phyloP scores from a whole-genome alignment of 2,329 filamentous ascomycete species.

The Sporothrix pallida region DNA sequence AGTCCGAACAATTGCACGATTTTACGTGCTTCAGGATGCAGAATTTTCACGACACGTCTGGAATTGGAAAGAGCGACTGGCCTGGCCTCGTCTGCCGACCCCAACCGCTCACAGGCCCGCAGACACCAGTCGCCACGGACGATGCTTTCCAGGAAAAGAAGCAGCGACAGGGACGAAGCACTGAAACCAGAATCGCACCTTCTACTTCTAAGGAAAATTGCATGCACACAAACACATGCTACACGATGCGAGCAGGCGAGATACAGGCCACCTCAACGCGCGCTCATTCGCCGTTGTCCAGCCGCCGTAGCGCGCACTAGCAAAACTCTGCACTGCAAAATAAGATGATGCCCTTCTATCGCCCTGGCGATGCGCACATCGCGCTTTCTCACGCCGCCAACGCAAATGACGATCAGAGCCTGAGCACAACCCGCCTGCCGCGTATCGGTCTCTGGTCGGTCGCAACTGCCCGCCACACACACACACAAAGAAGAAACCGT shows the following conservation, averaged over 20 bases:
- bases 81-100: not conserved
- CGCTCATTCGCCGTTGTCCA: conserved; percentile 21
- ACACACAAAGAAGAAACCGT: not conserved
- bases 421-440: conserved; percentile 28
- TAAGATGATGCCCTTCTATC: conserved; percentile 28
- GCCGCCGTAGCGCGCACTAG: conserved; percentile 29
- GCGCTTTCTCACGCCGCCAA: conserved; percentile 21
- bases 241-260: not conserved
- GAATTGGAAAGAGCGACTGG: conserved; percentile 22
- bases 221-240: not conserved
- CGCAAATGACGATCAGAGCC: conserved; percentile 34
- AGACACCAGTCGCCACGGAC: not conserved
- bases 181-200: not conserved
- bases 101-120: conserved; percentile 16
- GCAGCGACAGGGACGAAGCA: not conserved
- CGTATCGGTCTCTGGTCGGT: not conserved
- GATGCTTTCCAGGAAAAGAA: not conserved
- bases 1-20: conserved; percentile 27
- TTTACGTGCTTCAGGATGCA: not conserved
- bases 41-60: conserved; percentile 28
- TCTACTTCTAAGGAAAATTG: conserved; percentile 13
- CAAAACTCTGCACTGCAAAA: conserved; percentile 23
- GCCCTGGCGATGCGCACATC: conserved; percentile 14
- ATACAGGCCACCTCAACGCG: not conserved
- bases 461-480: conserved; percentile 11